Base-by-base conservation (phyloP, 2,329 filamentous ascomycete species). In the Colletotrichum musae region DNA sequence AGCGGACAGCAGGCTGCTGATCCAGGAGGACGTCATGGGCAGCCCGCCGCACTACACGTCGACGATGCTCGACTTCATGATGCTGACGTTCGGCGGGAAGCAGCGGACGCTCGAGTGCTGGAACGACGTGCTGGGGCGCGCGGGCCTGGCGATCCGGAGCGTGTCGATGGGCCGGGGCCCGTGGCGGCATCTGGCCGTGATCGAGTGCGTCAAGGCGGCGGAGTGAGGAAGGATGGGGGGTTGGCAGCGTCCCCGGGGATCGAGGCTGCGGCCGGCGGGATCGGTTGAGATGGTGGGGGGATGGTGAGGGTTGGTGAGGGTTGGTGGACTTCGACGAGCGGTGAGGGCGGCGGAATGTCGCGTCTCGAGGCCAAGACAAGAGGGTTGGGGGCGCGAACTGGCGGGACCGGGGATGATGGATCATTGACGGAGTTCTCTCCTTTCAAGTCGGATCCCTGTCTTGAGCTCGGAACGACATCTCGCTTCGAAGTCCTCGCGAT, bases 81-180 rank as follows among this genome's bases (percentile, higher is more conserved):
- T 80, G 78, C 43, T 75, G 58, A 73, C 71, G 15, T 68, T 78
- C 26, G 78, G 77, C 16, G 78, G 78, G 24, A 81, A 80, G 64
- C 76, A 80, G 72, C 72, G 78, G 12, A 76, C 74, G 6, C 61
- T 73, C n/a, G 64, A 71, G 12, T 71, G 72, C 18, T 80, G 77
- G 68, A 63, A 74, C 24, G 21, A 68, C 1, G 58, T 81, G 9
- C 67, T 74, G 3, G 59, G 54, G 5, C 59, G 64, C 51, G 77
- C 75, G 2, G 78, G 77, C 6, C 59, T 80, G 45, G 71, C 48
- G 61, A 74, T 80, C n/a, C 57, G 68, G 15, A 66, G 72, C 39
- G 71, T 77, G 13, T 73, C 63, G 36, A 62, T 16, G 54, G 72
- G 65, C 6, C 56, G 68, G 15, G 74, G 70, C 4, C 61, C 56